Evolutionary conservation across 768 basidiomycete species (phyloP), one percentile per base, ranked within the genome.

Genomic region (Suillus luteus): DNA sequence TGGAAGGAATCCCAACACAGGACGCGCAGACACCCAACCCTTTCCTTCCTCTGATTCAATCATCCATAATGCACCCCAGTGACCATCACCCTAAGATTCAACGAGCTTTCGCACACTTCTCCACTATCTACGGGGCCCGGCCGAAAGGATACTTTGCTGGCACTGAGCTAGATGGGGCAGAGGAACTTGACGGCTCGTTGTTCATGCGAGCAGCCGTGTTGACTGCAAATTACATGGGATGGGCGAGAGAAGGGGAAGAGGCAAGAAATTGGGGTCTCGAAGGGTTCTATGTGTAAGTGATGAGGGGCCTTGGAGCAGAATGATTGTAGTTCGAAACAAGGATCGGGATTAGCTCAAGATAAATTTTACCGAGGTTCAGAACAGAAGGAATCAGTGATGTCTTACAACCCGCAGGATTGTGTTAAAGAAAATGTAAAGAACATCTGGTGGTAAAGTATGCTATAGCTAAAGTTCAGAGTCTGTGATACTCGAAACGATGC

Each of bases 41-140:
- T 0, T 83, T 83, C 75, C 62, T 81, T 7, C 71, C 75, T 0
- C 72, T 83, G 67, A 68, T 83, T 51, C 76, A 83, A 62, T 73
- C 73, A 7, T 68, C 77, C 10, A 70, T 81, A 49, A 52, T 74
- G 0, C 76, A 80, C 62, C 79, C 79, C 0, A 60, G 60, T 10
- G 77, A 80, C 9, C 79, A 80, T 52, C 8, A 76, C 9, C 14
- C 67, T 60, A 78, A 79, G 61, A 66, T 74, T 8, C 76, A 80
- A 46, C 73, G 77, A 0, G 37, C 78, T 0, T 72, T 80, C 38
- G 73, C 73, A 0, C 79, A 79, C 62, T 79, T 70, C 58, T 62
- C 72, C 41, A 61, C 67, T 15, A 24, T 79, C 0, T 80, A 78
- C 17, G 76, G 77, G 7, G 65, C 24, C 1, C 70, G 71, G 7